Percentiles rank a stretch among this genome's conserved stretches.
These are phyloP conservation scores for Leishmania guyanensis DNA, from an alignment of 208 protist genomes.

Conservation along the genomic window DNA sequence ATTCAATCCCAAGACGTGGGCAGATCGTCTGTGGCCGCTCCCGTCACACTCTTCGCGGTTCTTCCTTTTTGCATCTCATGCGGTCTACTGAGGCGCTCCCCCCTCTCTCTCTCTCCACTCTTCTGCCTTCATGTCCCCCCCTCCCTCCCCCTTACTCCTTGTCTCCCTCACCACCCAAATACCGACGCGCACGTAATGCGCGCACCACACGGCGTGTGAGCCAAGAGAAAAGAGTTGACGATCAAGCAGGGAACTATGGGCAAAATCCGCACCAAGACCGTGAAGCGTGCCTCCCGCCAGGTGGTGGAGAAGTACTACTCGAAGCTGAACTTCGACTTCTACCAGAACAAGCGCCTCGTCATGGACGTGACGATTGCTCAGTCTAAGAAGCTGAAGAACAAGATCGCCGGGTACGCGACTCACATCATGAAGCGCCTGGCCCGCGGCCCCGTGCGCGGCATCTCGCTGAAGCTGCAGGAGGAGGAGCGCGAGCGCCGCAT, in stretches of 20 bases:
- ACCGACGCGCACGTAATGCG: not conserved
- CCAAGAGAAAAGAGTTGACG: not conserved
- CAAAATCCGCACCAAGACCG: conserved; percentile 99
- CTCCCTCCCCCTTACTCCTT: not conserved
- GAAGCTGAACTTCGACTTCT: conserved; percentile 99
- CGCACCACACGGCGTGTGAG: not conserved
- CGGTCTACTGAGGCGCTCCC: not conserved
- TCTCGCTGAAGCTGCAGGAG: conserved; percentile 99
- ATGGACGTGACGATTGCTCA: conserved; percentile 98
- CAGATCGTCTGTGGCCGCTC: not conserved
- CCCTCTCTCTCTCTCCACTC: not conserved
- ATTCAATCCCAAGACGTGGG: not conserved
- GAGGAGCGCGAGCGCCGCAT: conserved; percentile 99
- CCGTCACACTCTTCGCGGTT: not conserved
- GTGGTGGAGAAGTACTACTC: conserved; percentile 99
- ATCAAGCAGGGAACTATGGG: conserved; percentile 85
- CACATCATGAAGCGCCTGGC: conserved; percentile 99
- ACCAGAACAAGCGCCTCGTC: conserved; percentile 98
- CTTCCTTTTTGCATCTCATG: not conserved
- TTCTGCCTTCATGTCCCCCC: not conserved
- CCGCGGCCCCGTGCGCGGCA: conserved; percentile 98
- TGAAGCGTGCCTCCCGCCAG: conserved; percentile 99
- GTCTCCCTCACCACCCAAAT: not conserved
- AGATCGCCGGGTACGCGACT: conserved; percentile 99
- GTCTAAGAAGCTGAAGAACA: conserved; percentile 99